phyloP scores from a whole-genome alignment of 2,329 filamentous ascomycete genomes.

The Penicillium sp. region DNA sequence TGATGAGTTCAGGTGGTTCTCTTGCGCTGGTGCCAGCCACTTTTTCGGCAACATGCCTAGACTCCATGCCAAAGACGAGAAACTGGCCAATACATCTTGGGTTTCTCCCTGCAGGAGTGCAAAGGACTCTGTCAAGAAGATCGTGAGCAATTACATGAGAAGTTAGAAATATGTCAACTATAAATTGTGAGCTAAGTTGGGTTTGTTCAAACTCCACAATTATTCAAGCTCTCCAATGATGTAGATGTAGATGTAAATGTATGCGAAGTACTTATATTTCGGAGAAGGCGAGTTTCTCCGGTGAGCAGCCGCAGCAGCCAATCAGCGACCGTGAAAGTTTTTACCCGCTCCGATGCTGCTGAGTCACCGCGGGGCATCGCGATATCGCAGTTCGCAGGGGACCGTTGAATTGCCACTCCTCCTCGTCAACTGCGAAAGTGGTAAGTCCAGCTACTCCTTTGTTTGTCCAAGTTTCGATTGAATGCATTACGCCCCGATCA shows the following conservation, averaged over 20 bases:
- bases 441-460: constrained; percentile 23
- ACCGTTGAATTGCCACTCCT: constrained; percentile 25
- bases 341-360: constrained; percentile 1
- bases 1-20: constrained; percentile 29
- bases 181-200: too few species aligned
- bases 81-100: not conserved
- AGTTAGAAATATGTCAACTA: too few species aligned
- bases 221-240: too few species aligned
- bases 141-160: too few species aligned
- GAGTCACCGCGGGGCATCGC: constrained; percentile 24
- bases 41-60: constrained; percentile 21
- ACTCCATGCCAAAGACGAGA: constrained; percentile 20
- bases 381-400: constrained; percentile 34
- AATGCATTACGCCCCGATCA: not conserved
- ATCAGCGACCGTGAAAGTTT: not conserved
- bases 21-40: constrained; percentile 29
- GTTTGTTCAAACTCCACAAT: too few species aligned
- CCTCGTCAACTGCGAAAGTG: constrained; percentile 22
- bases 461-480: not conserved
- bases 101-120: too few species aligned
- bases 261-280: too few species aligned
- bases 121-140: too few species aligned
- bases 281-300: not conserved
- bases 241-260: too few species aligned
- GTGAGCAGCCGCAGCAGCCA: not conserved